phyloP scores from a whole-genome alignment of 768 basidiomycete genomes.

The Botryobasidium botryosum region DNA sequence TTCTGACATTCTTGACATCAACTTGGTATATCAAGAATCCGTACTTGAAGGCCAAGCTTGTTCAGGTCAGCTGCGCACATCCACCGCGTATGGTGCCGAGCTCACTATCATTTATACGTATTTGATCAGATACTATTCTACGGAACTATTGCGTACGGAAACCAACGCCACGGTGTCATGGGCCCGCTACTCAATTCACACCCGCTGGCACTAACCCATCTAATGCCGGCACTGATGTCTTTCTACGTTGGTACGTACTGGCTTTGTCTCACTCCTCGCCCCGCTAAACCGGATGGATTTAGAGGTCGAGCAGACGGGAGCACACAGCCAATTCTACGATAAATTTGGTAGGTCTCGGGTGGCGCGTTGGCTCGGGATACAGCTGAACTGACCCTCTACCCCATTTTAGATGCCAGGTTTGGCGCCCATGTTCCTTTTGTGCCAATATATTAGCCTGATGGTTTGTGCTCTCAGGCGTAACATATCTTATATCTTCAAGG shows the following conservation, averaged over 20 bases:
- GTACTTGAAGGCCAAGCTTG: constrained; percentile 90
- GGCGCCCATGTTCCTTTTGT: no score
- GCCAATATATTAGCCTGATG: constrained; percentile 10
- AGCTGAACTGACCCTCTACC: constrained; percentile 8
- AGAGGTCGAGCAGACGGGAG: constrained; percentile 97
- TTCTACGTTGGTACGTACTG: constrained; percentile 73
- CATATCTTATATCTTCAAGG: constrained; percentile 73
- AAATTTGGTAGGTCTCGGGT: constrained; percentile 61
- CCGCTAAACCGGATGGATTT: no score
- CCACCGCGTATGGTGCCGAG: neutral
- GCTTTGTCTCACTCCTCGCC: neutral
- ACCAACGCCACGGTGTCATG: constrained; percentile 53
- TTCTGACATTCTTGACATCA: constrained; percentile 78
- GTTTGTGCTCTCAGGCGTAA: constrained; percentile 41
- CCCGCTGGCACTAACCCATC: constrained; percentile 65
- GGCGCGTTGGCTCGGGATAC: neutral
- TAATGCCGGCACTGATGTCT: constrained; percentile 81
- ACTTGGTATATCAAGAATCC: constrained; percentile 99
- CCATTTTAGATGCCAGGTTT: constrained; percentile 34
- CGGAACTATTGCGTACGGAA: constrained; percentile 44
- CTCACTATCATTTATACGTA: neutral
- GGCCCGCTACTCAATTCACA: constrained; percentile 73
- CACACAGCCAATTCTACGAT: constrained; percentile 96
- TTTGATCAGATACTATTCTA: constrained; percentile 47
- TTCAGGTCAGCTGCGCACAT: constrained; percentile 41